phyloP scores from a whole-genome alignment of 2,329 filamentous ascomycete species.

The Coleophoma cylindrospora region DNA sequence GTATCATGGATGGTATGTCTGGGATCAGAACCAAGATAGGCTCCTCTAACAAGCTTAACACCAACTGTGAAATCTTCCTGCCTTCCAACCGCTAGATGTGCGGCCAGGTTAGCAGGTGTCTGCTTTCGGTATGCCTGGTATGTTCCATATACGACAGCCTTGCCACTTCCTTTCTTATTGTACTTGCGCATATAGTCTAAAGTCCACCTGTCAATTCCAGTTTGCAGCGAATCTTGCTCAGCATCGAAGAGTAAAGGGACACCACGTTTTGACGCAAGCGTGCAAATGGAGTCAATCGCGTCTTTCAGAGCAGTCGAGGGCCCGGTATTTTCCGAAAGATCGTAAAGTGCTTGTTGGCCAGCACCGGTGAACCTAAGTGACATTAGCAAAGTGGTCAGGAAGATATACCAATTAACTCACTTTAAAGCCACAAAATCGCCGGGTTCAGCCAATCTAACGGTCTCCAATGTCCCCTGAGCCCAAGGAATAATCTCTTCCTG shows the following conservation, averaged over 20 bases:
- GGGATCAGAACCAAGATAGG: slow-evolving; percentile 67
- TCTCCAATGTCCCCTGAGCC: slow-evolving; percentile 69
- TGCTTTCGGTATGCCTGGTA: slow-evolving; percentile 75
- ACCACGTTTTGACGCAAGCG: slow-evolving; percentile 61
- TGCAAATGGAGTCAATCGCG: slow-evolving; percentile 71
- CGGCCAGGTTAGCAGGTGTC: slow-evolving; percentile 48
- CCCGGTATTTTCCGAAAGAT: slow-evolving; percentile 56
- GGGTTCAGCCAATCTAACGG: slow-evolving; percentile 49
- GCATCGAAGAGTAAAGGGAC: slow-evolving; percentile 79
- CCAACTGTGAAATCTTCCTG: slow-evolving; percentile 61
- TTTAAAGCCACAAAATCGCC: slow-evolving; percentile 52
- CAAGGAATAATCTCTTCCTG: slow-evolving; percentile 63
- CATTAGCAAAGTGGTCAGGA: neutral
- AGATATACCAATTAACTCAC: slow-evolving; percentile 21
- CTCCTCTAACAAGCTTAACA: slow-evolving; percentile 71
- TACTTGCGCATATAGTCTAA: slow-evolving; percentile 71
- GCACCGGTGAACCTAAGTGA: slow-evolving; percentile 68
- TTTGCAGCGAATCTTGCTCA: slow-evolving; percentile 75
- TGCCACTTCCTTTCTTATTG: slow-evolving; percentile 53
- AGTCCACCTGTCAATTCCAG: slow-evolving; percentile 77
- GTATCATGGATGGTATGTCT: slow-evolving; percentile 66
- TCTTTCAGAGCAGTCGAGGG: slow-evolving; percentile 60
- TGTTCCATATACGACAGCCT: slow-evolving; percentile 72
- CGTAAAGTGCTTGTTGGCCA: slow-evolving; percentile 65
- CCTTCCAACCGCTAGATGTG: slow-evolving; percentile 54